Percentiles rank a stretch among this genome's conserved stretches.
phyloP scores from a whole-genome alignment of 1,139 yeast genomes.

The Candida sanyaensis region DNA sequence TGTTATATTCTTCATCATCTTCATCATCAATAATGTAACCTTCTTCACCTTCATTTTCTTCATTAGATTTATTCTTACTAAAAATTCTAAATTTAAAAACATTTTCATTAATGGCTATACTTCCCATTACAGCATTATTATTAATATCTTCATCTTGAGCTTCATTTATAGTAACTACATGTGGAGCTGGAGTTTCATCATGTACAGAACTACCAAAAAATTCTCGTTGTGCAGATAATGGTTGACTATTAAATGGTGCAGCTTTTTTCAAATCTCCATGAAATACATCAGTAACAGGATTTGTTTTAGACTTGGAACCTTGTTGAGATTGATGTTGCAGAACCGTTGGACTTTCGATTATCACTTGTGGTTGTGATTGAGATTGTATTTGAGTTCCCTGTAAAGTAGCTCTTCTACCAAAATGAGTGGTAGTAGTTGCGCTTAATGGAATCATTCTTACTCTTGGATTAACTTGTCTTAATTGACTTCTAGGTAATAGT shows the following conservation, averaged over 20 bases:
- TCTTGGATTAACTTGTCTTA: slow-evolving; percentile 7
- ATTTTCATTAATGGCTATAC: slow-evolving; percentile 45
- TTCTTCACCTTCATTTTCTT: slow-evolving; percentile 2
- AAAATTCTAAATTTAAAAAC: slow-evolving; percentile 45
- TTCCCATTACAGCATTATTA: slow-evolving; percentile 43
- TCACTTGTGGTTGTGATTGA: slow-evolving; percentile 4
- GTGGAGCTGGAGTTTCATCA: slow-evolving; percentile 23
- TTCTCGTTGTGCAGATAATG: slow-evolving; percentile 54
- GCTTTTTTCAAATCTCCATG: slow-evolving; percentile 46
- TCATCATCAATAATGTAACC: not conserved
- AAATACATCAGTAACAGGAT: slow-evolving; percentile 49
- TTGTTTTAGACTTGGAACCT: slow-evolving; percentile 1
- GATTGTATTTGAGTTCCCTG: slow-evolving; percentile 4
- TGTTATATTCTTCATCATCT: slow-evolving; percentile 3
- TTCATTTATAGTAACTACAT: slow-evolving; percentile 5
- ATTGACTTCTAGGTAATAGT: slow-evolving; percentile 4
- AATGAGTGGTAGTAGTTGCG: slow-evolving; percentile 9
- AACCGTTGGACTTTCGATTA: not conserved
- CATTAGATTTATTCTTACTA: slow-evolving; percentile 6
- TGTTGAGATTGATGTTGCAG: not conserved
- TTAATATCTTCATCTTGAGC: slow-evolving; percentile 15
- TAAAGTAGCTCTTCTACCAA: slow-evolving; percentile 7
- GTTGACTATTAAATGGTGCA: slow-evolving; percentile 58
- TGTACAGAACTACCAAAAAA: slow-evolving; percentile 29
- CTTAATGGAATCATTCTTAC: slow-evolving; percentile 12